Base-by-base conservation (phyloP, 2,329 filamentous ascomycete species). In the Acephala macrosclerotiorum region DNA sequence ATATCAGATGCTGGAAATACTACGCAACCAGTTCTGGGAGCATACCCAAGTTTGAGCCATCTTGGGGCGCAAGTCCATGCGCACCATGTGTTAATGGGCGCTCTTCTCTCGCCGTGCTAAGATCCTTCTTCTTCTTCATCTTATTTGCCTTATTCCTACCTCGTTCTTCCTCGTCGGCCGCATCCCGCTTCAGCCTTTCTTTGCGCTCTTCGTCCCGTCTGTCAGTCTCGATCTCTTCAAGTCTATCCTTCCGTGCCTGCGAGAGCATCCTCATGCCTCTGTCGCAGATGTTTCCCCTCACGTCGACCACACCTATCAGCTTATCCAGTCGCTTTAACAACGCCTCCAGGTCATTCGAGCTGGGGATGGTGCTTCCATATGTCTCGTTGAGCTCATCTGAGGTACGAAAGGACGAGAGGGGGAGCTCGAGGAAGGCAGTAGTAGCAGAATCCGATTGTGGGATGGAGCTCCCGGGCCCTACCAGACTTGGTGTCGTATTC, bases 121-220 rank as follows among this genome's bases (percentile, higher is more conserved):
- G 82, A 26, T 90, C 91, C 79, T 93, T 94, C 76, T 91, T 89
- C 81, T 92, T 94, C 83, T 92, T 94, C 70, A 91, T 85, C 77
- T 94, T 94, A 26, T 83, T 80, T 47, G 79, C 80, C 75, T 87
- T 85, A n/a, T 70, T 71, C 73, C 87, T 74, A 33, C 77, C 78
- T 76, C 76, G 82, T 72, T 82, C 82, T 66, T 80, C 79, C 64
- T 81, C 81, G 22, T 53, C 49, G 76, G 85, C 79, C 75, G 76
- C 61, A 80, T 80, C 74, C 84, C 82, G 70, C 63, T 72, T 75
- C 51, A 70, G 42, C 38, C 70, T 69, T 29, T 72, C 73, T 55
- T 75, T 75, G 1, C 61, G 61, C 42, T 85, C 84, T 63, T 87
- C 83, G 56, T 81, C 77, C 47, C 84, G 80, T 66, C 78, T 75